These are phyloP conservation scores for Serendipita sp. DNA, from an alignment of 768 basidiomycete species.

Conservation along the genomic window DNA sequence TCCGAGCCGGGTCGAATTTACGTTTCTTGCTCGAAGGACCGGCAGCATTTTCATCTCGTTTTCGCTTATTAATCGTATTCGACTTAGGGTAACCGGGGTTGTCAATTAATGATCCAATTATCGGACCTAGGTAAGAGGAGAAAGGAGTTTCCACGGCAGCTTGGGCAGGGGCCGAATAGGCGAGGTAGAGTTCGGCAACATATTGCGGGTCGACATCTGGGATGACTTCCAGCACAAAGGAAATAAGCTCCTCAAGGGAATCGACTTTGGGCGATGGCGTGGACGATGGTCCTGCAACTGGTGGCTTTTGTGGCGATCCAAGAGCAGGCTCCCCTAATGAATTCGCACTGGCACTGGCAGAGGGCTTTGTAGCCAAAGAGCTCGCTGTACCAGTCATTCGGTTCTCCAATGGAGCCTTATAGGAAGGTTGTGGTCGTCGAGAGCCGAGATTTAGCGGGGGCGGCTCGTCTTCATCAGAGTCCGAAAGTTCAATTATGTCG, in stretches of 20 bases:
- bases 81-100: conserved; percentile 42
- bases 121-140: conserved; percentile 32
- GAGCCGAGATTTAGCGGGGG: background rate
- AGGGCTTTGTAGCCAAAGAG: background rate
- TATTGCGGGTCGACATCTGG: conserved; percentile 53
- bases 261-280: too few relatives aligned
- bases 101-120: conserved; percentile 50
- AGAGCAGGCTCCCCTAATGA: too few relatives aligned
- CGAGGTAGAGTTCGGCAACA: conserved; percentile 31
- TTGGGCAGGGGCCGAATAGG: conserved; percentile 20
- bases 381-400: background rate
- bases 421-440: too few relatives aligned
- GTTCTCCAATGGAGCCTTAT: too few relatives aligned
- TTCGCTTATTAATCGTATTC: conserved; percentile 22
- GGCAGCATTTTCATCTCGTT: conserved; percentile 17
- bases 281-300: background rate
- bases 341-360: background rate
- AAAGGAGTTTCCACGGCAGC: conserved; percentile 18
- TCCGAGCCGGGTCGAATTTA: conserved; percentile 18
- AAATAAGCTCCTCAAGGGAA: conserved; percentile 20
- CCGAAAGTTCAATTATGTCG: conserved; percentile 2
- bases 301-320: background rate
- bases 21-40: conserved; percentile 10
- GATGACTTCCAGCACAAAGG: conserved; percentile 48
- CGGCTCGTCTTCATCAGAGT: background rate